These are phyloP conservation scores for Exophiala oligosperma DNA, from an alignment of 2,329 filamentous ascomycete genomes.

Conservation along the genomic window DNA sequence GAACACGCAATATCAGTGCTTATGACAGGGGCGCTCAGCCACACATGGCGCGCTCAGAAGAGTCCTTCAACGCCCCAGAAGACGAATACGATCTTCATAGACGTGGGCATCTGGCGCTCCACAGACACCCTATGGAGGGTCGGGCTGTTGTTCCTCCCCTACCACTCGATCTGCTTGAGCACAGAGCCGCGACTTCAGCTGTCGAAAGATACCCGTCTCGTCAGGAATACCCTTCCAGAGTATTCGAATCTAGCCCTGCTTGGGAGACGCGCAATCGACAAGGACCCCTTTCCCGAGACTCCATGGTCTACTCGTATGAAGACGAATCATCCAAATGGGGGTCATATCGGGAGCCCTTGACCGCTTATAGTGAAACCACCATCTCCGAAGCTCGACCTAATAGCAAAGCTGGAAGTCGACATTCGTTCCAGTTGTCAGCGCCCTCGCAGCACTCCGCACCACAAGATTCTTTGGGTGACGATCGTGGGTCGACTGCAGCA, in stretches of 20 bases:
- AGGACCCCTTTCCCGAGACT: slow-evolving; percentile 9
- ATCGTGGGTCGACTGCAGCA: slow-evolving; percentile 9
- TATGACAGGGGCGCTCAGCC: background rate
- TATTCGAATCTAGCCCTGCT: background rate
- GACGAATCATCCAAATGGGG: slow-evolving; percentile 10
- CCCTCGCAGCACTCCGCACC: slow-evolving; percentile 1
- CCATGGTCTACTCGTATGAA: slow-evolving; percentile 15
- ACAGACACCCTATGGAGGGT: background rate
- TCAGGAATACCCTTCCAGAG: background rate
- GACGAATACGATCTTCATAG: slow-evolving; percentile 52
- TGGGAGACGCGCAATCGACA: background rate
- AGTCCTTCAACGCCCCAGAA: slow-evolving; percentile 33
- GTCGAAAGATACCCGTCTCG: background rate
- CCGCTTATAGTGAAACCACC: slow-evolving; percentile 7
- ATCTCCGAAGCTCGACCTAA: slow-evolving; percentile 6
- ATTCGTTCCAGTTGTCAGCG: slow-evolving; percentile 1
- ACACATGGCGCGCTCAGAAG: slow-evolving; percentile 17
- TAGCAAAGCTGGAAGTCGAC: slow-evolving; percentile 13
- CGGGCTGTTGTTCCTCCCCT: background rate
- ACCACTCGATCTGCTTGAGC: background rate
- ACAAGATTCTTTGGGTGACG: background rate
- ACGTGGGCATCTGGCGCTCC: slow-evolving; percentile 29
- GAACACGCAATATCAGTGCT: background rate
- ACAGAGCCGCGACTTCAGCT: background rate
- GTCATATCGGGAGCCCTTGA: slow-evolving; percentile 13